These are phyloP conservation scores for Mollisiaceae sp. DNA, from an alignment of 2,329 filamentous ascomycete species.

Conservation along the genomic window DNA sequence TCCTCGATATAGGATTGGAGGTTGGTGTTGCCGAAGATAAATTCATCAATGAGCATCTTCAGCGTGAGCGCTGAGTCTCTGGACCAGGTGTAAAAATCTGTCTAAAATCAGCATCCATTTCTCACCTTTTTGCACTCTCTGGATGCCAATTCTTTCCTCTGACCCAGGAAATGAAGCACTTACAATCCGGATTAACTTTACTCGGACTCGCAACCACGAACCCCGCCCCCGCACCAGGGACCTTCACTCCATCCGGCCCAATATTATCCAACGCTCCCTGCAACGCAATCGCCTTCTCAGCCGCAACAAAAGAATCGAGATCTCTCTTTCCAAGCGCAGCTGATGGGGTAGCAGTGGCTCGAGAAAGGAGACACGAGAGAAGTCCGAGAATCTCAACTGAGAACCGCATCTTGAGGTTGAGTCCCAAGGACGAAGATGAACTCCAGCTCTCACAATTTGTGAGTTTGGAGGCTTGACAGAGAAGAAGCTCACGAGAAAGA, in stretches of 20 bases:
- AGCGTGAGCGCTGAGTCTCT: constrained; percentile 75
- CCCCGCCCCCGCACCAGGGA: constrained; percentile 53
- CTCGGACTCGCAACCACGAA: constrained; percentile 61
- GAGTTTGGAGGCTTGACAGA: too few species aligned
- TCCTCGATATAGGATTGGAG: constrained; percentile 62
- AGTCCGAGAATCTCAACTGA: constrained; percentile 5
- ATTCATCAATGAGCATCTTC: constrained; percentile 71
- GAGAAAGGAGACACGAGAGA: constrained; percentile 14
- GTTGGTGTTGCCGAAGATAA: constrained; percentile 56
- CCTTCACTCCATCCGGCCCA: constrained; percentile 54
- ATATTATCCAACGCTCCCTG: constrained; percentile 61
- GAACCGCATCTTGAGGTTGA: constrained; percentile 17
- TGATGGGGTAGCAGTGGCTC: constrained; percentile 22
- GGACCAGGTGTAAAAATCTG: constrained; percentile 81
- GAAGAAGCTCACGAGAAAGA: neutral
- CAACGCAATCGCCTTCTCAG: constrained; percentile 53
- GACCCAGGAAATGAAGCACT: constrained; percentile 31
- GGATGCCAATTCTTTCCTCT: too few species aligned
- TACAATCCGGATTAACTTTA: constrained; percentile 58
- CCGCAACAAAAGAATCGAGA: constrained; percentile 47
- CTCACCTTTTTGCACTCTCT: too few species aligned
- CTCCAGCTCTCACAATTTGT: neutral
- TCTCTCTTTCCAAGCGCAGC: constrained; percentile 18
- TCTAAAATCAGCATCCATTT: constrained; percentile 19
- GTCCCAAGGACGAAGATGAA: neutral